Evolutionary conservation across 345 rosid species (phyloP), one percentile per base, ranked within the genome.

Genomic region (Brassica cretica): DNA sequence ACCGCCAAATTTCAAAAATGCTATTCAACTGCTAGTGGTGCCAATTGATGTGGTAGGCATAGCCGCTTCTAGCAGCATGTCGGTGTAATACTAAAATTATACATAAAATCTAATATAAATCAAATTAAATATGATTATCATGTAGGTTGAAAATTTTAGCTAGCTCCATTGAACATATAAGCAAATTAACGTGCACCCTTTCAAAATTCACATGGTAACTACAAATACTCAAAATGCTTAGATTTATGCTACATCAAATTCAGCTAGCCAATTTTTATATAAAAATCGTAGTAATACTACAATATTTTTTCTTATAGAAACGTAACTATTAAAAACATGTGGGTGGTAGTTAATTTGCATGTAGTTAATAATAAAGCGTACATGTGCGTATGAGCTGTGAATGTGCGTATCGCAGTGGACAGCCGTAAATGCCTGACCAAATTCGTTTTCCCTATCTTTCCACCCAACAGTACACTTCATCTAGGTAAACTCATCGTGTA

Each of bases 361-460:
- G 82, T 79, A 75, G 74, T 68, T 64, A 69, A 69, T 68, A 68
- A 39, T 69, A 67, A 74, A 74, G 75, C 37, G 29, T 68, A 14
- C 82, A 73, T 79, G 82, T 73, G 78, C 16, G 39, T 68, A 55
- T 79, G 78, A 68, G 82, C 78, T 74, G 82, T 74, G 75, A 68
- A 64, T 79, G 78, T 79, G 74, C 53, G 30, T 35, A 63, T 74
- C 15, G 61, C 71, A 68, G 71, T 74, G 39, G 64, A 74, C 78
- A 79, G 73, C 68, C 74, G 75, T 73, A 74, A 74, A 73, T 79
- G 78, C 64, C 82, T 79, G 15, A 79, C 75, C 78, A 74, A 74
- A 51, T 68, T 51, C 72, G 62, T 61, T 73, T 78, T 27, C 25
- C 69, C 53, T 11, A n/a, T 65, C 64, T 24, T 46, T 29, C 58